Conservation (phyloP, 1,284 basidiomycete genomes). For the Phlebopus sp. region DNA sequence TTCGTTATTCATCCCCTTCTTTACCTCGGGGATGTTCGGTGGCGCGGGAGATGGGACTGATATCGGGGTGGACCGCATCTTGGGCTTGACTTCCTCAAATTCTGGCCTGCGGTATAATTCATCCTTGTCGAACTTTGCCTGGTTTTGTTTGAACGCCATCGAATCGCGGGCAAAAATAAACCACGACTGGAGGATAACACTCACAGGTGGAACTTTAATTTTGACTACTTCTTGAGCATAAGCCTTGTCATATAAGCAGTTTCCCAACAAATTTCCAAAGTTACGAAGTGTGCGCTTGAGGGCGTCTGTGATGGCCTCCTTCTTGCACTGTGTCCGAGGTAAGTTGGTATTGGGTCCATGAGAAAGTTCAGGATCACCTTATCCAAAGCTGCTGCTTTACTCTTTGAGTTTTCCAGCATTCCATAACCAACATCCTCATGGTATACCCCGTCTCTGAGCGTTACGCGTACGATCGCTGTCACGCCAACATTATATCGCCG, state of each 20-base stretch:
- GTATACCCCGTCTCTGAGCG: conserved; percentile 82
- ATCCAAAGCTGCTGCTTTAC: conserved; percentile 85
- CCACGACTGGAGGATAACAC: conserved; percentile 29
- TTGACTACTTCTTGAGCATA: conserved; percentile 85
- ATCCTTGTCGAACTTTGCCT: conserved; percentile 77
- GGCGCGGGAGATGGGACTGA: conserved; percentile 1
- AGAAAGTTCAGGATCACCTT: conserved; percentile 59
- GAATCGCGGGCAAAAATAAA: neutral
- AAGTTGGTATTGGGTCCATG: conserved; percentile 4
- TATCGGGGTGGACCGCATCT: neutral
- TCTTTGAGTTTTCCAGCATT: conserved; percentile 78
- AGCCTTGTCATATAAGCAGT: conserved; percentile 93
- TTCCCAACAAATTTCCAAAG: conserved; percentile 93
- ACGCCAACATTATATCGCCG: conserved; percentile 74
- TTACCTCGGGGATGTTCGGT: neutral
- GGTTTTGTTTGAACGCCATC: neutral
- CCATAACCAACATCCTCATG: conserved; percentile 97
- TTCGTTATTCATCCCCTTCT: conserved; percentile 1
- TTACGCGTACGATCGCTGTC: conserved; percentile 84
- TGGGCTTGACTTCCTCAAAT: conserved; percentile 47
- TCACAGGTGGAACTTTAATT: conserved; percentile 77
- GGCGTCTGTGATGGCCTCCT: conserved; percentile 95
- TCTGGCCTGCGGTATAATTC: conserved; percentile 79
- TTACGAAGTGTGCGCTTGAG: conserved; percentile 88
- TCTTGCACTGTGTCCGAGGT: conserved; percentile 76